phyloP scores from a whole-genome alignment of 129 eudicot species.

The Helichrysum umbraculigerum region DNA sequence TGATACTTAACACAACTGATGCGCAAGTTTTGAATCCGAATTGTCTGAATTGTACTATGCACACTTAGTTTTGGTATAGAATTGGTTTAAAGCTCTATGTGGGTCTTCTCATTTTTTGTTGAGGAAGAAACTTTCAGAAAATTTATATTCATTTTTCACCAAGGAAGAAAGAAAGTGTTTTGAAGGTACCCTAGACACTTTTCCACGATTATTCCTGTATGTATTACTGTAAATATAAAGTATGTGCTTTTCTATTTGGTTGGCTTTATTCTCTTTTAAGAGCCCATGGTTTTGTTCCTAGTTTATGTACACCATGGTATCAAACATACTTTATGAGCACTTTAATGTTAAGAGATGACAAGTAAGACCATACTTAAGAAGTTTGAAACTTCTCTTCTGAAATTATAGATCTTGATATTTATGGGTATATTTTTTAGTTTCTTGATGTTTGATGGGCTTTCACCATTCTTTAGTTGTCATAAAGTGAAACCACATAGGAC shows the following conservation, averaged over 20 bases:
- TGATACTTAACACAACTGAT: too few relatives aligned
- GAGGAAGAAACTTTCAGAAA: background rate
- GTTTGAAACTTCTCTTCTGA: background rate
- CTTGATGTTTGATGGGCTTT: too few relatives aligned
- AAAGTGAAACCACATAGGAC: too few relatives aligned
- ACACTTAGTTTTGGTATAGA: background rate
- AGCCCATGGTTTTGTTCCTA: slow-evolving; percentile 22
- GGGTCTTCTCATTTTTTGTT: background rate
- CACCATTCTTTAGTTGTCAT: too few relatives aligned
- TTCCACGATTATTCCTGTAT: background rate
- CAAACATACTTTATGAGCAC: slow-evolving; percentile 1
- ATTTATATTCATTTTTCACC: background rate
- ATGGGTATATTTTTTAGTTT: too few relatives aligned
- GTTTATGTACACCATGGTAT: slow-evolving; percentile 11
- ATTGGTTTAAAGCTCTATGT: background rate
- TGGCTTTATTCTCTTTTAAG: slow-evolving; percentile 17
- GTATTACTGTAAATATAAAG: slow-evolving; percentile 7
- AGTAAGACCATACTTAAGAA: background rate
- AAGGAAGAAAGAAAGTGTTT: background rate
- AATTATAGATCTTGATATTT: background rate
- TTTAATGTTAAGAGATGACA: background rate
- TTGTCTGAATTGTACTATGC: background rate
- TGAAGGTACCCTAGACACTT: background rate
- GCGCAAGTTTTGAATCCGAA: background rate
- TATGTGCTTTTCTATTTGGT: slow-evolving; percentile 9